phyloP scores from a whole-genome alignment of 352 stramenopile species.

The Globisporangium nagaii region DNA sequence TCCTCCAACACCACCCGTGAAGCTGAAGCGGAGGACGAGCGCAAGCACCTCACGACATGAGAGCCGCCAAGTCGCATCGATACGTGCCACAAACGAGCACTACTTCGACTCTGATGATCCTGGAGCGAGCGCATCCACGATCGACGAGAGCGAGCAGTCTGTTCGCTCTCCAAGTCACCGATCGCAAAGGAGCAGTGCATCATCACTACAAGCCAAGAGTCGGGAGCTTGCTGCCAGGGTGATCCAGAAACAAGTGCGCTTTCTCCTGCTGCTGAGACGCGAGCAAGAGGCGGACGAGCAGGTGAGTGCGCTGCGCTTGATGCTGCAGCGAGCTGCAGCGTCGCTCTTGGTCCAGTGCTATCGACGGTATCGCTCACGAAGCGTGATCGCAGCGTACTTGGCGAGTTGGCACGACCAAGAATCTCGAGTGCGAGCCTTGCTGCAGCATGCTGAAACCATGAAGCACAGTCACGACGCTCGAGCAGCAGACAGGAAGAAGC shows the following conservation, averaged over 20 bases:
- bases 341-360: neutral
- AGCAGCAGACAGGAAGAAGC: neutral
- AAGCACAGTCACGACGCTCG: neutral
- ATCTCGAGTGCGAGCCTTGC: constrained; percentile 2
- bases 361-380: constrained; percentile 5
- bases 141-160: too few relatives aligned
- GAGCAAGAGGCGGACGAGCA: constrained; percentile 9
- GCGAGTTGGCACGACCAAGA: constrained; percentile 7
- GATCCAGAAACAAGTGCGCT: constrained; percentile 17
- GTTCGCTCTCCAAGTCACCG: too few relatives aligned
- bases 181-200: too few relatives aligned
- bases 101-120: too few relatives aligned
- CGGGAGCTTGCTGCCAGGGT: constrained; percentile 10
- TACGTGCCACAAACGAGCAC: too few relatives aligned
- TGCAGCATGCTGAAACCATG: neutral
- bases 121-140: too few relatives aligned
- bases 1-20: too few relatives aligned
- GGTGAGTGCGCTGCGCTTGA: constrained; percentile 5
- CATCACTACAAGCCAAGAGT: constrained; percentile 1
- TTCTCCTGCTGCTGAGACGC: constrained; percentile 19
- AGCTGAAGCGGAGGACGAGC: too few relatives aligned
- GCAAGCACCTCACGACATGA: too few relatives aligned
- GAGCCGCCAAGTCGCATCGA: too few relatives aligned
- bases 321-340: constrained; percentile 1
- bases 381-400: constrained; percentile 16